These are phyloP conservation scores for Pythium dissimile DNA, from an alignment of 352 stramenopile species.

Conservation along the genomic window DNA sequence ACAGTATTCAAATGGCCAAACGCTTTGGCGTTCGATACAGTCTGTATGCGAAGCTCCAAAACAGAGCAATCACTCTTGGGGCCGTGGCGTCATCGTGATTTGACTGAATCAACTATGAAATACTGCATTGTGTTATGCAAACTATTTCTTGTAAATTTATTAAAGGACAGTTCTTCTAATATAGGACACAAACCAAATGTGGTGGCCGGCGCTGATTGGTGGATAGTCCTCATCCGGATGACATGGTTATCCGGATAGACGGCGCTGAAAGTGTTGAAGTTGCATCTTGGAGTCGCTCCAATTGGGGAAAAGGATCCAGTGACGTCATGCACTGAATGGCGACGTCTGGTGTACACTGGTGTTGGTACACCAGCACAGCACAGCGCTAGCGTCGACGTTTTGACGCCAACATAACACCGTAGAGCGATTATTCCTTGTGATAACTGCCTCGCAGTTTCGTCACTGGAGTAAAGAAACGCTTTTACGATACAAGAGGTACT, in stretches of 20 bases:
- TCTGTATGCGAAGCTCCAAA: constrained; percentile 10
- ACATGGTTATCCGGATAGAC: constrained; percentile 12
- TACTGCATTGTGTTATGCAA: too few species aligned
- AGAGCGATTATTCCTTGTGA: too few species aligned
- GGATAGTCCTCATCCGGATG: constrained; percentile 4
- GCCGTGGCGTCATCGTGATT: background rate
- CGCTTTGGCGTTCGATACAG: too few species aligned
- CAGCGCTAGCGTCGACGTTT: too few species aligned
- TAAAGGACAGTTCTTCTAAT: constrained; percentile 3
- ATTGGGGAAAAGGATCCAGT: constrained; percentile 15
- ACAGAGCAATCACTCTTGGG: constrained; percentile 16
- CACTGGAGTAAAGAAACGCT: too few species aligned
- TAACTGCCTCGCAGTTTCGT: too few species aligned
- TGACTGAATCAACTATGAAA: too few species aligned
- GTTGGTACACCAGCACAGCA: too few species aligned
- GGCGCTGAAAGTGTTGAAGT: constrained; percentile 17
- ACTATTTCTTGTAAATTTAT: background rate
- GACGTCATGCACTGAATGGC: constrained; percentile 12
- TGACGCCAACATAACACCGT: too few species aligned
- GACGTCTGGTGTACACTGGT: too few species aligned
- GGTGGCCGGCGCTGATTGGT: constrained; percentile 8
- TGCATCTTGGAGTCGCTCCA: constrained; percentile 1
- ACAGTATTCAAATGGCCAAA: constrained; percentile 20
- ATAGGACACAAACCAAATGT: background rate
- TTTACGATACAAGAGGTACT: too few species aligned